Percentiles rank a stretch among this genome's conserved stretches.
These are phyloP conservation scores for Geosiphon pyriformis DNA, from an alignment of 192 early-diverging fungal species.

Conservation along the genomic window DNA sequence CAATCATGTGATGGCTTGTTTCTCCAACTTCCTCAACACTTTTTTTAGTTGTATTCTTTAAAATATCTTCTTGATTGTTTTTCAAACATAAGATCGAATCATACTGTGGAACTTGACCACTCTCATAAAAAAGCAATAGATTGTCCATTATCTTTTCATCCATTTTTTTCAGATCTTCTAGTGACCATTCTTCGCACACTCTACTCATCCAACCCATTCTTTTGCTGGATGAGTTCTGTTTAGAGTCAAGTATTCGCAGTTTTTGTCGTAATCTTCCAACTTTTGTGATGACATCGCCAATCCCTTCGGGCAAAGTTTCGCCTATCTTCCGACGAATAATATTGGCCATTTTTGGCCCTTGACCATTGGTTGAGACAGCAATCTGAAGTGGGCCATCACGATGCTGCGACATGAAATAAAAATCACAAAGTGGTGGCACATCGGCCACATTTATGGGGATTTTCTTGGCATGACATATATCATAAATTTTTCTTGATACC, in stretches of 20 bases:
- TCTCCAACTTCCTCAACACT: background rate
- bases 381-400: constrained; percentile 83
- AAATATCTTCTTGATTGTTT: too few species aligned
- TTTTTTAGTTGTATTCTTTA: constrained; percentile 3
- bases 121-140: constrained; percentile 59
- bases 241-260: constrained; percentile 60
- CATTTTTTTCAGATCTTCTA: constrained; percentile 64
- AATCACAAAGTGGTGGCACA: constrained; percentile 85
- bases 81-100: background rate
- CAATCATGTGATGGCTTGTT: background rate
- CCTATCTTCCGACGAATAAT: constrained; percentile 68
- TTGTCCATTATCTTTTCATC: constrained; percentile 54
- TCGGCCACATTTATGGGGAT: constrained; percentile 93
- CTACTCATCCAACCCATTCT: constrained; percentile 82
- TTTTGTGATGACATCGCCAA: constrained; percentile 66
- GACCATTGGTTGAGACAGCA: constrained; percentile 82
- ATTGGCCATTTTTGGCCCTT: constrained; percentile 84
- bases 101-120: constrained; percentile 24
- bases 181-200: constrained; percentile 80
- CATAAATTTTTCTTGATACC: constrained; percentile 63
- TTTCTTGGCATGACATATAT: constrained; percentile 52
- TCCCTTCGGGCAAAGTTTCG: constrained; percentile 49
- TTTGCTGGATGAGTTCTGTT: constrained; percentile 54
- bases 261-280: constrained; percentile 60
- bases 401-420: constrained; percentile 87